Evolutionary conservation across 257 asterid genomes (phyloP).

Genomic region (Capsicum pubescens): DNA sequence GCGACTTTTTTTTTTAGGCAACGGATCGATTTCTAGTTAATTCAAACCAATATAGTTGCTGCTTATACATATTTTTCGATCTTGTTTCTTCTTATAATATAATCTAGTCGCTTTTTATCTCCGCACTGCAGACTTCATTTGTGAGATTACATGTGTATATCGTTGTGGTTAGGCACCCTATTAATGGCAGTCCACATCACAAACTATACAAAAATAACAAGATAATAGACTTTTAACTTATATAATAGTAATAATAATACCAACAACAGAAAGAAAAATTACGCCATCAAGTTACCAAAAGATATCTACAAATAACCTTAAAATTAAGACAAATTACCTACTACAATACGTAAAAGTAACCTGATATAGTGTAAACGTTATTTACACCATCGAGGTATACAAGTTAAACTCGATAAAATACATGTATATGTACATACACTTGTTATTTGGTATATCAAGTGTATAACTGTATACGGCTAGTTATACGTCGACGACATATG

Average conservation of each 20-base stretch:
- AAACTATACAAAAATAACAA: too few species aligned
- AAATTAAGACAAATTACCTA: not conserved
- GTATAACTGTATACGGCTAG: conserved; percentile 67
- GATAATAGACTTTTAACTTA: not conserved
- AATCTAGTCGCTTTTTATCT: too few species aligned
- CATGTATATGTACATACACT: not conserved
- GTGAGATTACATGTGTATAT: too few species aligned
- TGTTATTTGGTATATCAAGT: conserved; percentile 42
- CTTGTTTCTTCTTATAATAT: too few species aligned
- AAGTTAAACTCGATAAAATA: not conserved
- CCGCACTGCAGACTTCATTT: too few species aligned
- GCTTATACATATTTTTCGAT: too few species aligned
- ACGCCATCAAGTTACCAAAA: not conserved
- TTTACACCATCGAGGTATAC: not conserved
- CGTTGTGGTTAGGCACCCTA: too few species aligned
- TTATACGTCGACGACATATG: conserved; percentile 70
- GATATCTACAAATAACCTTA: too few species aligned
- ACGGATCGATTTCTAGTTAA: too few species aligned
- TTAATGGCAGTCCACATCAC: too few species aligned
- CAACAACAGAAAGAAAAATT: not conserved
- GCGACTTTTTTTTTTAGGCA: too few species aligned
- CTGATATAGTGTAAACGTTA: not conserved
- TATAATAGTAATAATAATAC: not conserved
- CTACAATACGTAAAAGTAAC: not conserved
- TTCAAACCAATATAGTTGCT: too few species aligned